phyloP scores from a whole-genome alignment of 2,329 filamentous ascomycete species.

The Keithomyces neogunnii region DNA sequence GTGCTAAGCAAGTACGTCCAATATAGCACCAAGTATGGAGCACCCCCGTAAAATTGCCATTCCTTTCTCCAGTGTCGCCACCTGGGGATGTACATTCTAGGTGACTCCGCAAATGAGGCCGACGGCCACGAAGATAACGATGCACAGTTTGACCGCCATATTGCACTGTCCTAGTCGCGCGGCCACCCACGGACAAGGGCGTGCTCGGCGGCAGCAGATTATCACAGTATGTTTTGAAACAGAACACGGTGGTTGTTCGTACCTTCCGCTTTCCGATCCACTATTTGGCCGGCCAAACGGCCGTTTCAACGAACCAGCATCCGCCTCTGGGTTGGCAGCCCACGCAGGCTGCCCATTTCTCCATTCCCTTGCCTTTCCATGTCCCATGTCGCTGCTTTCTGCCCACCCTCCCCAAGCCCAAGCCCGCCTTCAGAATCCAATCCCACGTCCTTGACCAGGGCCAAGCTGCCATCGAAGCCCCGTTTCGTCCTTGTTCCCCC shows the following conservation, averaged over 20 bases:
- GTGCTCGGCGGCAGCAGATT: not conserved
- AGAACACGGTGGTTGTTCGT: not conserved
- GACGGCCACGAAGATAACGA: constrained; percentile 1
- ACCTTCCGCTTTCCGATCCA: constrained; percentile 30
- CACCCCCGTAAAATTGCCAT: too few relatives aligned
- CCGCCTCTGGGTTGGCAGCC: constrained; percentile 1
- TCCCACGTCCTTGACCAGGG: constrained; percentile 2
- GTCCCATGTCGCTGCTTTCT: constrained; percentile 14
- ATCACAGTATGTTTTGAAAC: constrained; percentile 3
- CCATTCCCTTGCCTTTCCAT: constrained; percentile 13
- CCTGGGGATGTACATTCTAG: constrained; percentile 1
- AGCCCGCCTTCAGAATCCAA: not conserved
- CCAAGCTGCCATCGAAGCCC: constrained; percentile 1
- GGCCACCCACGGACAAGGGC: too few relatives aligned
- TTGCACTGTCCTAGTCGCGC: not conserved
- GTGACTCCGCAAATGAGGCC: constrained; percentile 9
- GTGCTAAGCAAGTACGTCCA: too few relatives aligned
- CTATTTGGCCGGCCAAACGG: constrained; percentile 51
- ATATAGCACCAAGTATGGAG: too few relatives aligned
- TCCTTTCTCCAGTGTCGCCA: too few relatives aligned
- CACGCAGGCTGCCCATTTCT: constrained; percentile 5
- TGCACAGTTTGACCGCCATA: not conserved
- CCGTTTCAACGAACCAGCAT: constrained; percentile 36
- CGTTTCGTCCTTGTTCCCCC: not conserved
- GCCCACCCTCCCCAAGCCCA: not conserved